These are phyloP conservation scores for Mycena latifolia DNA, from an alignment of 768 basidiomycete species.

Conservation along the genomic window DNA sequence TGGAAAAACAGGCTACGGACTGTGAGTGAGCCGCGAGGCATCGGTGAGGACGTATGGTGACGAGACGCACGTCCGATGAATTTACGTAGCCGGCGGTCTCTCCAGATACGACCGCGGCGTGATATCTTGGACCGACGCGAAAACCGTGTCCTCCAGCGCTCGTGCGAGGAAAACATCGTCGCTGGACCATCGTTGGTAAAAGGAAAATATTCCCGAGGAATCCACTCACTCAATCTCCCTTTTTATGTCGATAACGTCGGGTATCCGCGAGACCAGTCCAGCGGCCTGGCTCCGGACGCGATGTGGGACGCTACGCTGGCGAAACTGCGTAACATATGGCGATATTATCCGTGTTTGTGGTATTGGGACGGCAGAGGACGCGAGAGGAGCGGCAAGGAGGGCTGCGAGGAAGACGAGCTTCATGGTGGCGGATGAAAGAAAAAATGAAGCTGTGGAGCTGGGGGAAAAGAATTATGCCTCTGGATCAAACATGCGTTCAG, in stretches of 20 bases:
- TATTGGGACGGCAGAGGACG: conserved; percentile 25
- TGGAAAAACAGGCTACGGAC: too few species aligned
- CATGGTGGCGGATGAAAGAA: conserved; percentile 16
- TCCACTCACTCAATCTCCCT: conserved; percentile 13
- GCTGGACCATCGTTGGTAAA: conserved; percentile 6
- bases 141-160: conserved; percentile 29
- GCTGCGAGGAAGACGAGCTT: conserved; percentile 22
- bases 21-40: not conserved
- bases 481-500: not conserved
- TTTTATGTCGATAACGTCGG: conserved; percentile 15
- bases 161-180: conserved; percentile 34
- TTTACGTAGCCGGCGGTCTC: not conserved
- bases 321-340: conserved; percentile 29
- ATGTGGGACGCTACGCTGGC: conserved; percentile 15
- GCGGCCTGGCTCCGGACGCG: conserved; percentile 17
- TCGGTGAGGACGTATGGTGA: not conserved
- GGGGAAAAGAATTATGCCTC: not conserved
- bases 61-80: not conserved
- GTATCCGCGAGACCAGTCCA: conserved; percentile 30
- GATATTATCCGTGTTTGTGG: conserved; percentile 28
- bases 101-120: not conserved
- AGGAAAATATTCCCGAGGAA: not conserved
- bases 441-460: not conserved
- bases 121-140: conserved; percentile 25
- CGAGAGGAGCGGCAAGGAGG: conserved; percentile 4